These are phyloP conservation scores for Sanghuangporus baumii DNA, from an alignment of 1,284 basidiomycete species.

Conservation along the genomic window DNA sequence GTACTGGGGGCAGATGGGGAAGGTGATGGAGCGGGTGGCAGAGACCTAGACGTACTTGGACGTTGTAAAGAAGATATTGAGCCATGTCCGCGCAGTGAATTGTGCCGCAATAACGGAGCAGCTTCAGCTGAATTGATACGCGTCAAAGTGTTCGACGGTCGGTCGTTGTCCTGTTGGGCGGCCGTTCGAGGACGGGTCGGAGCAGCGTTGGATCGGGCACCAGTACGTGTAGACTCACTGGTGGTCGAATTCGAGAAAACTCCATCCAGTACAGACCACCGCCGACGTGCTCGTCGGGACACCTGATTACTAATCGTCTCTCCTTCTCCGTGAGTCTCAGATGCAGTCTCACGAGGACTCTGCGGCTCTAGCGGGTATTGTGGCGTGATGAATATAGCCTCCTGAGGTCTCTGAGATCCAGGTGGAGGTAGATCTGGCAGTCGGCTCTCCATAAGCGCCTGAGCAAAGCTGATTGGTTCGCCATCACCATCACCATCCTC, in stretches of 20 bases:
- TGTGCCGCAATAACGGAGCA: background rate
- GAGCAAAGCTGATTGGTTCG: conserved; percentile 63
- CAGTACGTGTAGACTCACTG: conserved; percentile 12
- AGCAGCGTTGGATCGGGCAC: conserved; percentile 19
- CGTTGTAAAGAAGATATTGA: background rate
- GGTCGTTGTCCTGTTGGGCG: conserved; percentile 1
- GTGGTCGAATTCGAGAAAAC: conserved; percentile 29
- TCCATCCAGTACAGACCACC: conserved; percentile 43
- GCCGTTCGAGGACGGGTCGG: background rate
- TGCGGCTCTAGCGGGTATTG: conserved; percentile 9
- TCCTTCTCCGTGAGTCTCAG: background rate
- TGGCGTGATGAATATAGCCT: conserved; percentile 46
- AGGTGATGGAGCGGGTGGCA: conserved; percentile 2
- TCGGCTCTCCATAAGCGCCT: conserved; percentile 72
- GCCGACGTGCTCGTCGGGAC: conserved; percentile 19
- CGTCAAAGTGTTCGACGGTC: conserved; percentile 4
- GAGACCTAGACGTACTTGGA: conserved; percentile 7
- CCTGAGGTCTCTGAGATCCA: conserved; percentile 58
- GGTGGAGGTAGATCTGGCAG: conserved; percentile 65
- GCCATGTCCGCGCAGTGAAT: background rate
- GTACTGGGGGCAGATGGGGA: conserved; percentile 30
- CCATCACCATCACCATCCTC: conserved; percentile 52
- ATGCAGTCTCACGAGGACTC: conserved; percentile 10
- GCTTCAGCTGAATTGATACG: conserved; percentile 11
- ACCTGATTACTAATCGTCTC: background rate